Percentiles rank a stretch among this genome's conserved stretches.
These are phyloP conservation scores for Brasilioporus rufonigricans DNA, from an alignment of 768 basidiomycete species.

Conservation along the genomic window DNA sequence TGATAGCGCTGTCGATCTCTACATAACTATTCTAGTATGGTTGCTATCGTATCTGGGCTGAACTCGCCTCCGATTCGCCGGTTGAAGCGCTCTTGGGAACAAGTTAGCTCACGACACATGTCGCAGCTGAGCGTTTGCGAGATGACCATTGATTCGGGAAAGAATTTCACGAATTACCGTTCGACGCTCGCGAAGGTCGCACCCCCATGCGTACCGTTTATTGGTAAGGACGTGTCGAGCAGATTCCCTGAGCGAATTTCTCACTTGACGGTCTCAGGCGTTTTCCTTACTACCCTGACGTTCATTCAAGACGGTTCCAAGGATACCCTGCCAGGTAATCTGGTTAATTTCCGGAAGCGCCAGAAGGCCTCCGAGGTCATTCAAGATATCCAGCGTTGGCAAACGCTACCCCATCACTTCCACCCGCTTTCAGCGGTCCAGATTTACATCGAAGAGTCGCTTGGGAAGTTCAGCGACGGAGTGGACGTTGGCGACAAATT, in stretches of 20 bases:
- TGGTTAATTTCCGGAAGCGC: constrained; percentile 96
- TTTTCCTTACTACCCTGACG: constrained; percentile 94
- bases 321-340: constrained; percentile 70
- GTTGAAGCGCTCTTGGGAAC: constrained; percentile 91
- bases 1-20: constrained; percentile 79
- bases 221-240: constrained; percentile 54
- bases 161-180: constrained; percentile 93
- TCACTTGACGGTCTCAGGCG: constrained; percentile 50
- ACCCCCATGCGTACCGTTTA: constrained; percentile 95
- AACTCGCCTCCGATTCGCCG: constrained; percentile 92
- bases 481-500: constrained; percentile 71
- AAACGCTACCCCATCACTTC: constrained; percentile 87
- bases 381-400: constrained; percentile 95
- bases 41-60: constrained; percentile 90
- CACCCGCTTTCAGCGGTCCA: constrained; percentile 62
- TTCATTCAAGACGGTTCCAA: constrained; percentile 97
- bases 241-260: background rate
- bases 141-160: constrained; percentile 87
- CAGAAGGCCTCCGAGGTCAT: constrained; percentile 96
- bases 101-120: constrained; percentile 73
- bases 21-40: constrained; percentile 97
- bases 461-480: constrained; percentile 68
- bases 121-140: constrained; percentile 76
- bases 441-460: constrained; percentile 73
- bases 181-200: constrained; percentile 77